phyloP scores from a whole-genome alignment of 2,329 filamentous ascomycete genomes.

The Alternaria infectoria region DNA sequence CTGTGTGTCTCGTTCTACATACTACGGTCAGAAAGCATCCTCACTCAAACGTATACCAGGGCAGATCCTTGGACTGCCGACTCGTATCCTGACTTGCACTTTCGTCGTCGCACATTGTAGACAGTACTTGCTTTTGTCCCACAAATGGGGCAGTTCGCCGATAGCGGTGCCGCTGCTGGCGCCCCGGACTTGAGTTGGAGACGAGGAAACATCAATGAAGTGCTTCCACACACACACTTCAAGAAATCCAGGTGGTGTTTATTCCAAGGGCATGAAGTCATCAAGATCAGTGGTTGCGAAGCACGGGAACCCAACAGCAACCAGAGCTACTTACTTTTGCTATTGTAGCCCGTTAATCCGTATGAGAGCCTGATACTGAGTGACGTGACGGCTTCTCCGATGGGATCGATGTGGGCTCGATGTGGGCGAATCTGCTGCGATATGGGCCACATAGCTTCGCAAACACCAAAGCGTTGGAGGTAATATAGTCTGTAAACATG shows the following conservation, averaged over 20 bases:
- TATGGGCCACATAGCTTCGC: background rate
- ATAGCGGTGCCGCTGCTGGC: background rate
- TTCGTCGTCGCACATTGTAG: background rate
- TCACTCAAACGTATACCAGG: background rate
- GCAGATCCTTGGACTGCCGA: background rate
- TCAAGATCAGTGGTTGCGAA: background rate
- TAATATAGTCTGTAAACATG: background rate
- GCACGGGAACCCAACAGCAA: background rate
- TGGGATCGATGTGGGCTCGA: too few species aligned
- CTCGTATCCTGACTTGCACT: background rate
- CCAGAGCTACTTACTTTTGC: too few species aligned
- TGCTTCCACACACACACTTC: background rate
- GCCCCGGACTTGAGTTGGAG: background rate
- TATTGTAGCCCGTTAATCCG: too few species aligned
- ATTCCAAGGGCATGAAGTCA: background rate
- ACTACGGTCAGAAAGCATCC: background rate
- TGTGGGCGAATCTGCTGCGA: background rate
- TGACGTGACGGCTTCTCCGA: too few species aligned
- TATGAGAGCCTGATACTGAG: too few species aligned
- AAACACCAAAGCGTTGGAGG: background rate
- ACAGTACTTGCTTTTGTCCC: background rate
- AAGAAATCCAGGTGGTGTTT: background rate
- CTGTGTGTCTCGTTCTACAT: background rate
- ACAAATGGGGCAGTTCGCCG: background rate
- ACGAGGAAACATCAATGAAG: background rate